Percentiles rank a stretch among this genome's conserved stretches.
phyloP scores from a whole-genome alignment of 805 yeast genomes.

The Yarrowia sp. region DNA sequence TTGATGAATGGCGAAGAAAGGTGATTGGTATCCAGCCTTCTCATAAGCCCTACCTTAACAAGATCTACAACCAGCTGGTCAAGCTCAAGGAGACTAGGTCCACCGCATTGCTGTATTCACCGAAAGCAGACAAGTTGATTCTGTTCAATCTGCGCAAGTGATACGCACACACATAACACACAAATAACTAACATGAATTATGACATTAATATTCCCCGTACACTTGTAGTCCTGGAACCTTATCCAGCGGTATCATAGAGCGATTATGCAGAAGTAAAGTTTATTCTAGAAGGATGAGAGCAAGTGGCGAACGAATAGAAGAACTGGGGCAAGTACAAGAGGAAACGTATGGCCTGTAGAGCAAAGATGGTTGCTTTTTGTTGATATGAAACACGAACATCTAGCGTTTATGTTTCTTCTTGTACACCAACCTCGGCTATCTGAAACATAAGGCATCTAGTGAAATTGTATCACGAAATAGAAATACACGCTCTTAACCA shows the following conservation, averaged over 20 bases:
- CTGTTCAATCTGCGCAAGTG: conserved; percentile 49
- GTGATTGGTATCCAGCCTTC: conserved; percentile 81
- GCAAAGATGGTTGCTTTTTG: no score
- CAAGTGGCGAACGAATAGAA: no score
- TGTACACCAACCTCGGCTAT: no score
- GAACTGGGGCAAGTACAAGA: no score
- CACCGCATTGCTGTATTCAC: conserved; percentile 73
- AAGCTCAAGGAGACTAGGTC: conserved; percentile 47
- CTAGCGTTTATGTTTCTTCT: no score
- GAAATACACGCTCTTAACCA: no score
- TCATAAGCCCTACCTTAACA: conserved; percentile 75
- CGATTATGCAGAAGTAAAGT: not conserved
- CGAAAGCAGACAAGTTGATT: conserved; percentile 70
- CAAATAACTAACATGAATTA: conserved; percentile 12
- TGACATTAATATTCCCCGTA: not conserved
- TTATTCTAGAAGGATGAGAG: not conserved
- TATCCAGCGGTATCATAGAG: not conserved
- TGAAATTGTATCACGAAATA: no score
- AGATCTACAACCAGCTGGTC: conserved; percentile 46
- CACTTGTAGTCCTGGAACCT: not conserved
- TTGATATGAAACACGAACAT: no score
- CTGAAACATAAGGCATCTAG: no score
- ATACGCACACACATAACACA: not conserved
- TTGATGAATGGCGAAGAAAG: conserved; percentile 62
- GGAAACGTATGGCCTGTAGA: no score